A percentile compares a stretch with the other conserved stretches of the same genome.
Conservation (phyloP, 2,329 filamentous ascomycete genomes). For the Nigrograna mackinnonii region DNA sequence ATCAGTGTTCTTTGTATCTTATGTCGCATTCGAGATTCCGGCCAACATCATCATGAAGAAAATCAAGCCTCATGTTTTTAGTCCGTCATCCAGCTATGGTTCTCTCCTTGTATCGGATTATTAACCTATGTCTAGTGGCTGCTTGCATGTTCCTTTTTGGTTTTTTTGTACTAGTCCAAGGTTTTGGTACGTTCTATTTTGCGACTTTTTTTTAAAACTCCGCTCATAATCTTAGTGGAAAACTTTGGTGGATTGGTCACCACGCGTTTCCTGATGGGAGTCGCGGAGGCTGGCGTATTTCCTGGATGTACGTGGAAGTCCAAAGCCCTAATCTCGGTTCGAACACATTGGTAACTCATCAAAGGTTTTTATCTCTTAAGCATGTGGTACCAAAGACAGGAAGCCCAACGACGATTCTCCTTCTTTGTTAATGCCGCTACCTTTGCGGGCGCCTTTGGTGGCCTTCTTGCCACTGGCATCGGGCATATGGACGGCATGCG, state of each 20-base stretch:
- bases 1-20: conserved; percentile 6
- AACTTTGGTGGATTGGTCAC: conserved; percentile 23
- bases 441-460: conserved; percentile 8
- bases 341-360: neutral
- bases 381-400: conserved; percentile 6
- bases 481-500: neutral
- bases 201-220: neutral
- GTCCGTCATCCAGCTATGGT: neutral
- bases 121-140: conserved; percentile 1
- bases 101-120: neutral
- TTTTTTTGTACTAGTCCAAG: conserved; percentile 49
- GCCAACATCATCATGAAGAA: conserved; percentile 38
- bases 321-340: neutral
- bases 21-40: conserved; percentile 16
- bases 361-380: conserved; percentile 3
- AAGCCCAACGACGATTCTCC: conserved; percentile 2
- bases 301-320: conserved; percentile 6
- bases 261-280: neutral
- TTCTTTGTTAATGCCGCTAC: conserved; percentile 3
- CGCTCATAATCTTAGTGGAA: neutral
- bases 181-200: conserved; percentile 47
- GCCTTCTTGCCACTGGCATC: conserved; percentile 1
- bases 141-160: conserved; percentile 59
- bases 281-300: conserved; percentile 12
- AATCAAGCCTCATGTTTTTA: conserved; percentile 23